These are phyloP conservation scores for Tillandsia fasciculata DNA, from an alignment of 176 grass and related monocot genomes.

Conservation along the genomic window DNA sequence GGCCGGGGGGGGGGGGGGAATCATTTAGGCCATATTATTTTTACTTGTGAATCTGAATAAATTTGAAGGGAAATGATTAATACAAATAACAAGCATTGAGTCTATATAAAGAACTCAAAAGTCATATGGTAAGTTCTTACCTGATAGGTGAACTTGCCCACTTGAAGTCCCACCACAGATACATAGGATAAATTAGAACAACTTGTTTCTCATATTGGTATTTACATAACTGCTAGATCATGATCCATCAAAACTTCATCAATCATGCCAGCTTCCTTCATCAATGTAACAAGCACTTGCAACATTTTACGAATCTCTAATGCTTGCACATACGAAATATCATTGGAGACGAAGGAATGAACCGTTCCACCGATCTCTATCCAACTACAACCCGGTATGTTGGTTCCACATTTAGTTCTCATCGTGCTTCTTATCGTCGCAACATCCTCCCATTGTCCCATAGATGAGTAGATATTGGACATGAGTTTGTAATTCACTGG, in stretches of 20 bases:
- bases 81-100: too few species aligned
- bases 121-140: too few species aligned
- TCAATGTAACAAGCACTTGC: slow-evolving; percentile 13
- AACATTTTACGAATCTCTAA: slow-evolving; percentile 37
- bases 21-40: background rate
- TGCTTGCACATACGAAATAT: slow-evolving; percentile 24
- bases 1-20: background rate
- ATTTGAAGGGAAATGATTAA: too few species aligned
- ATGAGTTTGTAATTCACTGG: slow-evolving; percentile 57
- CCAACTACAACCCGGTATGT: slow-evolving; percentile 69
- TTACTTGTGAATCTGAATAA: too few species aligned
- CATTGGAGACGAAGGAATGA: slow-evolving; percentile 54
- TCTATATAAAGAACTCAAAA: too few species aligned
- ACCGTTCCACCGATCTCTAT: slow-evolving; percentile 44
- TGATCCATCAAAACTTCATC: background rate
- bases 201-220: background rate
- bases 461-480: slow-evolving; percentile 50
- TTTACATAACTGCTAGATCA: background rate
- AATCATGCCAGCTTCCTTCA: background rate
- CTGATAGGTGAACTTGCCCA: too few species aligned
- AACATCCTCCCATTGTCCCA: slow-evolving; percentile 42
- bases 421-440: slow-evolving; percentile 34
- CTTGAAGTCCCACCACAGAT: too few species aligned
- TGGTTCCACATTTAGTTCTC: slow-evolving; percentile 31
- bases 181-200: too few species aligned